Base-by-base conservation (phyloP, 2,329 filamentous ascomycete species). In the Ceratocystis colombiana region DNA sequence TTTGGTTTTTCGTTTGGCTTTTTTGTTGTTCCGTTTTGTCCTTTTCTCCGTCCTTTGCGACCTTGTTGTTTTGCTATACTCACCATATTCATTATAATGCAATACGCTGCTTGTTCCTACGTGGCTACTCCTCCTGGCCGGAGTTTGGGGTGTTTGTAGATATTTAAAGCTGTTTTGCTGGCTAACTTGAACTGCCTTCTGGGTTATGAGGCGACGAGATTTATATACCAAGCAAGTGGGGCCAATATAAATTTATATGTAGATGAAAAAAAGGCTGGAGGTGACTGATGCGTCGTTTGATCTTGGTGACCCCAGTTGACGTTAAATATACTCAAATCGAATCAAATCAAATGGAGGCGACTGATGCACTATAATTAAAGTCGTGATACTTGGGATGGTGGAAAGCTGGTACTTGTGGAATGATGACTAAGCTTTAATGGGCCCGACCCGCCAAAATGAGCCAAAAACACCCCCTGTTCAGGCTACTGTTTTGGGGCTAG, bases 401-500 rank as follows among this genome's bases (percentile, higher is more conserved):
- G 1, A 25, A 20, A 3, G 50, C 25, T 55, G 50, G 50, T 59
- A 20, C 17, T 33, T 17, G 17, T n/a, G 55, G 28, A 59, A 59
- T 59, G 55, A n/a, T 59, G 55, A 59, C 55, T 59, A 15, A 59
- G 55, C 12, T n/a, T 33, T 6, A 25, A 20, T 59, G 55, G 63
- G 48, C n/a, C 53, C 28, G 6, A 17, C 48, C 48, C 17, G n/a
- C 20, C 10, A 53, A 22, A 53, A 53, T 2, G 48, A 7, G 15
- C 6, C 15, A 57, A 57, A 41, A 64, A 57, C 59, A 20, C 25
- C 53, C 30, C 48, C 33, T 33, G 30, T 1, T 10, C 22, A 22
- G 30, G 37, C 6, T 25, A 57, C 62, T 67, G 44, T 57, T 57
- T 57, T 53, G 33, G 30, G 45, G 33, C 33, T 67, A 50, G 53